These are phyloP conservation scores for Clarkia xantiana DNA, from an alignment of 345 rosid genomes.

Conservation along the genomic window DNA sequence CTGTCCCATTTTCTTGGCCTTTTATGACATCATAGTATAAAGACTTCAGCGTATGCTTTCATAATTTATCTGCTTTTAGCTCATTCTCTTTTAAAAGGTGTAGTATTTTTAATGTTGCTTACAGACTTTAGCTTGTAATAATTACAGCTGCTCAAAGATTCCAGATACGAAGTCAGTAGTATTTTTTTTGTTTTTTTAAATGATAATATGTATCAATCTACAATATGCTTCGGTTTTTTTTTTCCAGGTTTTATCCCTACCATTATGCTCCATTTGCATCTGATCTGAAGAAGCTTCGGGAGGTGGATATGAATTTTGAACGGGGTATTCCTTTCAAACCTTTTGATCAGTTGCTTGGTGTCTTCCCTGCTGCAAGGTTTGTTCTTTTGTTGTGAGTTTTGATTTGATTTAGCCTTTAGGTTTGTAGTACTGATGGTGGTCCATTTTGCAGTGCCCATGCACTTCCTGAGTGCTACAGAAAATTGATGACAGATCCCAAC, in stretches of 20 bases:
- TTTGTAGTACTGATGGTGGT: slow-evolving; percentile 7
- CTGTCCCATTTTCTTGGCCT: too few species aligned
- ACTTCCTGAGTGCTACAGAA: slow-evolving; percentile 62
- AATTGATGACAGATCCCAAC: slow-evolving; percentile 72
- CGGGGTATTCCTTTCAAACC: slow-evolving; percentile 80
- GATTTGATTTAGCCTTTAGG: neutral
- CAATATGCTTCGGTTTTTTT: slow-evolving; percentile 1
- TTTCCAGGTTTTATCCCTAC: slow-evolving; percentile 85
- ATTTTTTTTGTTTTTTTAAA: neutral
- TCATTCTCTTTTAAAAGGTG: too few species aligned
- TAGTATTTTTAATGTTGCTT: too few species aligned
- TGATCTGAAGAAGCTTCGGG: slow-evolving; percentile 67
- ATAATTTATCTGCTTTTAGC: too few species aligned
- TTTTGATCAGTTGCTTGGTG: slow-evolving; percentile 84
- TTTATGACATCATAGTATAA: too few species aligned
- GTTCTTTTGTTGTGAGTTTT: slow-evolving; percentile 2
- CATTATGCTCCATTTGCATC: slow-evolving; percentile 99
- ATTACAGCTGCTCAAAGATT: too few species aligned
- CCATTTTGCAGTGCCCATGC: slow-evolving; percentile 68
- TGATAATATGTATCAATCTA: neutral
- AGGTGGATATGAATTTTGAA: slow-evolving; percentile 55
- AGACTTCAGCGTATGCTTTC: too few species aligned
- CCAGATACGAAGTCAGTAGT: neutral
- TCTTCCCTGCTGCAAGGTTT: slow-evolving; percentile 92
- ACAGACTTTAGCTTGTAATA: too few species aligned